Percentiles rank a stretch among this genome's conserved stretches.
Evolutionary conservation across 495 filamentous ascomycete species (phyloP).

Genomic region (Penicillium samsonianum): DNA sequence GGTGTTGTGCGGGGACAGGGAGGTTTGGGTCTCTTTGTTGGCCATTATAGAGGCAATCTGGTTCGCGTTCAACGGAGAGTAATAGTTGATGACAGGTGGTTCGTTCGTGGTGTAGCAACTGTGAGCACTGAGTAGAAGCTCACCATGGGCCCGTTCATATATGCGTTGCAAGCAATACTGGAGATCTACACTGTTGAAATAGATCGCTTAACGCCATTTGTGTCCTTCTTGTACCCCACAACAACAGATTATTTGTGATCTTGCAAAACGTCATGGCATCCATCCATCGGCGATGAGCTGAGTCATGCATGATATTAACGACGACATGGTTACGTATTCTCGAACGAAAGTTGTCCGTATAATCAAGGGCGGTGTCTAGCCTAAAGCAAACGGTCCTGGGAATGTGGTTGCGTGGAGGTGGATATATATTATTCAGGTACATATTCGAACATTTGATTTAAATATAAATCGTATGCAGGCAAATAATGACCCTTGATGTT

Average conservation of each 20-base stretch:
- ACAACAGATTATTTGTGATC: background rate
- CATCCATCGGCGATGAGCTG: background rate
- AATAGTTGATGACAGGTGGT: background rate
- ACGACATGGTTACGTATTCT: constrained; percentile 8
- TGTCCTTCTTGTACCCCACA: background rate
- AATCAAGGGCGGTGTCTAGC: no score
- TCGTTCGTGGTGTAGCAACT: background rate
- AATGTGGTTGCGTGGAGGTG: no score
- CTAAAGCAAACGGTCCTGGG: no score
- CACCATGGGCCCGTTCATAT: background rate
- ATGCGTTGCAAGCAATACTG: background rate
- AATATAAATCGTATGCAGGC: background rate
- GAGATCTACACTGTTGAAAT: background rate
- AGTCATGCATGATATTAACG: background rate
- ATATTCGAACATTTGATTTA: background rate
- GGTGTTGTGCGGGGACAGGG: background rate
- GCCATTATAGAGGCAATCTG: background rate
- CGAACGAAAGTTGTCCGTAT: no score
- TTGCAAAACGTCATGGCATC: constrained; percentile 5
- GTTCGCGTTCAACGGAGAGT: no score
- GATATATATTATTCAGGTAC: background rate
- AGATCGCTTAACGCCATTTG: background rate
- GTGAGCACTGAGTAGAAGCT: background rate
- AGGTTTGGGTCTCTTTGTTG: background rate
- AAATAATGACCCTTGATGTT: background rate